These are phyloP conservation scores for Ophiocordyceps camponoti-leonardi DNA, from an alignment of 2,329 filamentous ascomycete genomes.

Conservation along the genomic window DNA sequence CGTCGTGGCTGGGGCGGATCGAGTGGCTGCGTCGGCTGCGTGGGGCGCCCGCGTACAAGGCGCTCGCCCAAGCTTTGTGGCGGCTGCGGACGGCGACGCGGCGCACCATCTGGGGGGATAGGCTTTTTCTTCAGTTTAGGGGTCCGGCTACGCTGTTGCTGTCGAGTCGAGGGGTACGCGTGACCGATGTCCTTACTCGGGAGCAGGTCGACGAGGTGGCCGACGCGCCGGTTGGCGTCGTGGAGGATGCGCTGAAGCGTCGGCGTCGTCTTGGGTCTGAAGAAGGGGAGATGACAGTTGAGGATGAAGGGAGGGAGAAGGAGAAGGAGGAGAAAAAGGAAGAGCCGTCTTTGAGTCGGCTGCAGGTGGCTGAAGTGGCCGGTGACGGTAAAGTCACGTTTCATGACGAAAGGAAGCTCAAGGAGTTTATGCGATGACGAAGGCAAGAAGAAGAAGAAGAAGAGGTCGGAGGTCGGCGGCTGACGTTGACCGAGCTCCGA, in stretches of 20 bases:
- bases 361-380: constrained; percentile 38
- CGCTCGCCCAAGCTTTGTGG: constrained; percentile 46
- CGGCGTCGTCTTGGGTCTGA: constrained; percentile 20
- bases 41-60: constrained; percentile 55
- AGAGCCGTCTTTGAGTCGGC: constrained; percentile 25
- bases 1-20: constrained; percentile 49
- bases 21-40: constrained; percentile 60
- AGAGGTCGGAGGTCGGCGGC: too few species aligned
- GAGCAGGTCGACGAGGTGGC: constrained; percentile 84
- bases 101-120: constrained; percentile 81
- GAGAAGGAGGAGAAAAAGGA: too few species aligned
- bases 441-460: too few species aligned
- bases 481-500: background rate
- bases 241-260: constrained; percentile 38
- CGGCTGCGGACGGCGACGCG: constrained; percentile 59
- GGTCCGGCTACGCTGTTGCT: constrained; percentile 76
- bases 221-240: constrained; percentile 56
- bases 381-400: constrained; percentile 51
- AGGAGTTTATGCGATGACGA: constrained; percentile 31
- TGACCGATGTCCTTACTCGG: constrained; percentile 61
- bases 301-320: constrained; percentile 4
- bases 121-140: constrained; percentile 78
- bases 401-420: constrained; percentile 39
- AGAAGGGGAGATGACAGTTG: constrained; percentile 1
- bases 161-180: constrained; percentile 66